phyloP scores from a whole-genome alignment of 805 yeast species.

The Yarrowia bubula region DNA sequence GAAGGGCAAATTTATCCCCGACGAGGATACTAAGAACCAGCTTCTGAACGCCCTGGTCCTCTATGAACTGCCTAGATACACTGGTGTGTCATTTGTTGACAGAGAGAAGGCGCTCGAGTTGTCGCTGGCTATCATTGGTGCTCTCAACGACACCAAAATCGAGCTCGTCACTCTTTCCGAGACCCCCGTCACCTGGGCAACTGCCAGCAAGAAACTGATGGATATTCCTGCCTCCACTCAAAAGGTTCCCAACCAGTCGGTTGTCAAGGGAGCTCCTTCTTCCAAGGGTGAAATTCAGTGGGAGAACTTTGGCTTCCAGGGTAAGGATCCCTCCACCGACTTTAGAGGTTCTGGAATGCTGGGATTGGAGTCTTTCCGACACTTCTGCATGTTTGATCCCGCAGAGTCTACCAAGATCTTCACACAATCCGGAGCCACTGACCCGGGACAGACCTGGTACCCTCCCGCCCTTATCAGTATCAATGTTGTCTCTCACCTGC shows the following conservation, averaged over 20 bases:
- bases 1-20: background rate
- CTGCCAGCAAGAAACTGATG: slow-evolving; percentile 13
- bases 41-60: slow-evolving; percentile 15
- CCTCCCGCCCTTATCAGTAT: slow-evolving; percentile 37
- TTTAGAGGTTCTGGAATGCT: slow-evolving; percentile 35
- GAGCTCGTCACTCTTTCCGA: background rate
- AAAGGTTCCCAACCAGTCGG: background rate
- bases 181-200: slow-evolving; percentile 15
- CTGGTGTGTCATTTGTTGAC: slow-evolving; percentile 6
- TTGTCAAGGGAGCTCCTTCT: slow-evolving; percentile 1
- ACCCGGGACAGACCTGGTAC: slow-evolving; percentile 33
- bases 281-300: slow-evolving; percentile 32
- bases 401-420: slow-evolving; percentile 6
- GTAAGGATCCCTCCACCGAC: slow-evolving; percentile 39
- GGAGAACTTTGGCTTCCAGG: slow-evolving; percentile 41
- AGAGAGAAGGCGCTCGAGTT: slow-evolving; percentile 4
- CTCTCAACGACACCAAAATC: slow-evolving; percentile 16
- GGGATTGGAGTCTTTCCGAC: slow-evolving; percentile 19
- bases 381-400: slow-evolving; percentile 21
- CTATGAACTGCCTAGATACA: slow-evolving; percentile 28
- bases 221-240: slow-evolving; percentile 7
- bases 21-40: background rate
- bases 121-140: slow-evolving; percentile 9
- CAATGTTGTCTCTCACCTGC: slow-evolving; percentile 28
- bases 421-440: slow-evolving; percentile 1